Percentiles rank a stretch among this genome's conserved stretches.
Conservation (phyloP, 2,329 filamentous ascomycete species). For the Pezizomycotina sp. region DNA sequence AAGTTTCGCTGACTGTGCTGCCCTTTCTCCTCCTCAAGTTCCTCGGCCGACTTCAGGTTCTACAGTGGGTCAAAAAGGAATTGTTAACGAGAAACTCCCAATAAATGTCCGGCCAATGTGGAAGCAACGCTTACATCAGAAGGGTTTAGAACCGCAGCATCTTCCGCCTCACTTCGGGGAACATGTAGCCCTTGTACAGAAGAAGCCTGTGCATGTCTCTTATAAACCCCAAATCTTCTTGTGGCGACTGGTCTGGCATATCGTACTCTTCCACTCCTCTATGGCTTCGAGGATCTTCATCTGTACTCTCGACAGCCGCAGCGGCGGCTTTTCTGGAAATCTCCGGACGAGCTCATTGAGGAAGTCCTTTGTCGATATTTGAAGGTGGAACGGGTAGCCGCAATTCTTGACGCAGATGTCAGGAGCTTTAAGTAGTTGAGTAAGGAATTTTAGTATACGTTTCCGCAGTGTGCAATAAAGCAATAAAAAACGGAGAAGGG, state of each 20-base stretch:
- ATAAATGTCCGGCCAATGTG: background rate
- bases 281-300: slow-evolving; percentile 86
- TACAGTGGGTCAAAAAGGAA: slow-evolving; percentile 28
- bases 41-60: slow-evolving; percentile 90
- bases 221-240: slow-evolving; percentile 91
- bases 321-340: slow-evolving; percentile 83
- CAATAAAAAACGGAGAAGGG: slow-evolving; percentile 3
- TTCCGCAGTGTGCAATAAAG: slow-evolving; percentile 1
- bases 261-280: slow-evolving; percentile 95
- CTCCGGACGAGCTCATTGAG: slow-evolving; percentile 92
- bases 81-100: background rate
- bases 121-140: slow-evolving; percentile 58
- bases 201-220: slow-evolving; percentile 92
- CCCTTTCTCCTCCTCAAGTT: slow-evolving; percentile 94
- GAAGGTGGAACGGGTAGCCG: slow-evolving; percentile 94
- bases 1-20: slow-evolving; percentile 92
- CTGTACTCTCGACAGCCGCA: slow-evolving; percentile 74
- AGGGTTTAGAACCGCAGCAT: slow-evolving; percentile 89
- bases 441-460: slow-evolving; percentile 1
- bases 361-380: slow-evolving; percentile 97
- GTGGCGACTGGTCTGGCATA: slow-evolving; percentile 95
- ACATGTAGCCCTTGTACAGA: slow-evolving; percentile 92
- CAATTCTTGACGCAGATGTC: slow-evolving; percentile 99
- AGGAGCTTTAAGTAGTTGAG: slow-evolving; percentile 9
- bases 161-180: slow-evolving; percentile 82